phyloP scores from a whole-genome alignment of 2,329 filamentous ascomycete species.

The Verticillium albo-atrum region DNA sequence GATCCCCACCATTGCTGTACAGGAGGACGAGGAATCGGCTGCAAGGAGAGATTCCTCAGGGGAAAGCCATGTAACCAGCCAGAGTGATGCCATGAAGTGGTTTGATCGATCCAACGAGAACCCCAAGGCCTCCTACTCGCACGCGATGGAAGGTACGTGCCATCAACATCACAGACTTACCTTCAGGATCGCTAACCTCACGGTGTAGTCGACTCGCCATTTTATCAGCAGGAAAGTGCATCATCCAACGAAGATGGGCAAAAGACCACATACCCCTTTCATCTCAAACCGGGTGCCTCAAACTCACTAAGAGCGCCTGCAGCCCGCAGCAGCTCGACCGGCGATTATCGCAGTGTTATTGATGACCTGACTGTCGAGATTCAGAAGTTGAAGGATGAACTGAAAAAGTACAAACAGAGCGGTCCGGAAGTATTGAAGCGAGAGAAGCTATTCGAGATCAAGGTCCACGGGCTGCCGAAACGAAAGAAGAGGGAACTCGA shows the following conservation, averaged over 20 bases:
- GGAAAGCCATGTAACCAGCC: constrained; percentile 42
- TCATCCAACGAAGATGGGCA: constrained; percentile 43
- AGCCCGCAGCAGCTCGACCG: constrained; percentile 57
- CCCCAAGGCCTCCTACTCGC: constrained; percentile 35
- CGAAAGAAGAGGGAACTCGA: constrained; percentile 75
- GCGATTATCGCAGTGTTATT: constrained; percentile 78
- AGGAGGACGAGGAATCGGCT: constrained; percentile 5
- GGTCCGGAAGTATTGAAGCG: constrained; percentile 63
- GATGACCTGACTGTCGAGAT: constrained; percentile 85
- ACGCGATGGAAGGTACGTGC: constrained; percentile 42
- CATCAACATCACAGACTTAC: no score
- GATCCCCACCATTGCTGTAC: neutral
- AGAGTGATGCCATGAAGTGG: constrained; percentile 49
- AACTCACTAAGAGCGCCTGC: constrained; percentile 22
- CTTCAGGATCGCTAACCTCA: no score
- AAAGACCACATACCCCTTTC: constrained; percentile 14
- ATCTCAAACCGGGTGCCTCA: constrained; percentile 16
- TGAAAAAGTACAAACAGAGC: constrained; percentile 66
- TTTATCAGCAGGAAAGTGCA: constrained; percentile 49
- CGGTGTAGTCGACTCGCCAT: constrained; percentile 44
- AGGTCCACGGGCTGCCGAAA: constrained; percentile 67
- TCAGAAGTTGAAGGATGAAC: constrained; percentile 67
- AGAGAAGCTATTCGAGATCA: constrained; percentile 80
- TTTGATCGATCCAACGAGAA: constrained; percentile 51
- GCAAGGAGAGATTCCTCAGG: constrained; percentile 39